Evolutionary conservation across 2,329 filamentous ascomycete genomes (phyloP), one percentile per base, ranked within the genome.

Genomic region (Aurifilum marmelostoma): DNA sequence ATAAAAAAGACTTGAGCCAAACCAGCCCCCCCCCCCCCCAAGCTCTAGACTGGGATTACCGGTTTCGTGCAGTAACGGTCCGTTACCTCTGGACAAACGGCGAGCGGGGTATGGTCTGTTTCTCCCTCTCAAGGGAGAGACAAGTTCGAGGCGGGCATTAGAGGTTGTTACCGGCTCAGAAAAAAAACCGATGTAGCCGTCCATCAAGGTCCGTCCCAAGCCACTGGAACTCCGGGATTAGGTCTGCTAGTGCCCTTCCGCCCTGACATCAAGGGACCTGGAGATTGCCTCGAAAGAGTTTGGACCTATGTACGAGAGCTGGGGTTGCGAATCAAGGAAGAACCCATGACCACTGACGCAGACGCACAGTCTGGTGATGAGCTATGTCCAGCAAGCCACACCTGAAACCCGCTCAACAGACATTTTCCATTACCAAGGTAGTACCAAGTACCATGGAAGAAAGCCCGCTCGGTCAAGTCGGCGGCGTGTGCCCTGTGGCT

Each of bases 221-320:
- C 60, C 27, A 39, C 60, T 34, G 52, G 54, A 37, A 64, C 50
- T 43, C 61, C 43, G 52, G 32, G 21, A n/a, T 14, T n/a, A 47
- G n/a, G 18, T 11, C 43, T 47, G 18, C 43, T 59, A 27, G 37
- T 41, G 34, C 54, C 21, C 41, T 41, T 43, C n/a, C n/a, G 61
- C 60, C 68, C 60, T 67, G 65, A 54, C 65, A 67, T 66, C 63
- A 64, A 63, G 41, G 68, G 61, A 65, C 65, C 62, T 62, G 39
- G 21, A 29, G n/a, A 32, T 37, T 65, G 37, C 54, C 65, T 68
- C 27, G 24, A 65, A 67, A 58, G 6, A 56, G 68, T 14, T 61
- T 69, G 61, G 61, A n/a, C n/a, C 8, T 12, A 37, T 56, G 34
- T 66, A 63, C 18, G 21, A 12, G 18, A n/a, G 43, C 63, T 39